Base-by-base conservation (phyloP, 352 stramenopile species). In the Pythium periplocum region DNA sequence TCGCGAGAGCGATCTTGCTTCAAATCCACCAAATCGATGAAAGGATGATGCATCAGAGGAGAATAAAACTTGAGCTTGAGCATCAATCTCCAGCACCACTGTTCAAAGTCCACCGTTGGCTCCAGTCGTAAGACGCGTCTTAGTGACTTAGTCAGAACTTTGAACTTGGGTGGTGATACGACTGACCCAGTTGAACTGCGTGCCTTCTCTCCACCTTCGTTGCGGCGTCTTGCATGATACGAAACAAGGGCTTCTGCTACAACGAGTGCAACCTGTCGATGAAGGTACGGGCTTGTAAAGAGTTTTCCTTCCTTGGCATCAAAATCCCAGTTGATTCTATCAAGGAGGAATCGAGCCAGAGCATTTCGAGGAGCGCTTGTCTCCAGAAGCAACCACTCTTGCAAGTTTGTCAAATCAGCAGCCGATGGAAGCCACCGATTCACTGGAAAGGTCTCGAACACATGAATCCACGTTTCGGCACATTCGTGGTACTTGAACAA, bases 401-500 rank as follows among this genome's bases (percentile, higher is more conserved):
- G 82, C 10, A 95, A 59, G 52, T 78, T 86, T 1, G 67, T 43
- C 49, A 95, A 55, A 60, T 95, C 84, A 6, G 74, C 64, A 2
- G 57, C 56, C 4, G 74, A 88, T 0, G 84, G 84, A 12, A 81
- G 52, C 84, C 84, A 95, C 1, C 82, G 73, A 61, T 90, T 91
- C n/a, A 95, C 78, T 6, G 84, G 84, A 59, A 95, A 89, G 30
- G 75, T 90, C 53, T 92, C 80, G 30, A 95, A 93, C 6, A 95
- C 75, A 37, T 89, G 66, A 45, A 91, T 87, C 75, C 82, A 91
- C 0, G 79, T 90, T 32, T 75, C 78, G 1, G 78, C 76, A 51
- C 82, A 90, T 49, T 88, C 71, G 39, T 95, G 82, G 51, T 90
- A 90, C 56, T 92, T 87, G 42, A 69, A 66, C 4, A 78, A 34